Conservation (phyloP, 345 rosid species). For the Trapa incisa region DNA sequence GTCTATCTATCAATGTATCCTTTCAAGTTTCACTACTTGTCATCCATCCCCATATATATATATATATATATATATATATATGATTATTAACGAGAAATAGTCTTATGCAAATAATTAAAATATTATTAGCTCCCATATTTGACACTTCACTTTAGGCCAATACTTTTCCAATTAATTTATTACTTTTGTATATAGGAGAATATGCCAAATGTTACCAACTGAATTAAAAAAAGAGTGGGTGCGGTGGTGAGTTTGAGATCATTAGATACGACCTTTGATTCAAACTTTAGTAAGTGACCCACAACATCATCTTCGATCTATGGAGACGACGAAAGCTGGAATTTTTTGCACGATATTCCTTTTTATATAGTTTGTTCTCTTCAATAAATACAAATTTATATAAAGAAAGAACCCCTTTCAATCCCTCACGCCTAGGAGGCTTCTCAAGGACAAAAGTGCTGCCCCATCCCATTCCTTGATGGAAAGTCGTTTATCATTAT, state of each 20-base stretch:
- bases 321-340: constrained; percentile 28
- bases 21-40: too few relatives aligned
- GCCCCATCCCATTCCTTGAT: constrained; percentile 24
- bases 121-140: too few relatives aligned
- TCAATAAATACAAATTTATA: not conserved
- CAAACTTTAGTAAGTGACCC: constrained; percentile 13
- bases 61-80: too few relatives aligned
- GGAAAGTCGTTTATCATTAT: constrained; percentile 38
- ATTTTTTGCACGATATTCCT: constrained; percentile 8
- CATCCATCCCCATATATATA: too few relatives aligned
- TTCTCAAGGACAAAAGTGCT: constrained; percentile 47
- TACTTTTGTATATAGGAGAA: not conserved
- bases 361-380: constrained; percentile 13
- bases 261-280: constrained; percentile 1
- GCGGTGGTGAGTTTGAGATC: not conserved
- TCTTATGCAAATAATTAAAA: too few relatives aligned
- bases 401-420: constrained; percentile 6
- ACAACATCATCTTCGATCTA: constrained; percentile 13
- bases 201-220: not conserved
- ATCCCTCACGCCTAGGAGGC: constrained; percentile 39
- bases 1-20: too few relatives aligned
- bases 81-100: too few relatives aligned
- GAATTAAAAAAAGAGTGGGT: not conserved
- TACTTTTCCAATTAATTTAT: not conserved
- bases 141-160: too few relatives aligned